Percentiles rank a stretch among this genome's conserved stretches.
phyloP scores from a whole-genome alignment of 192 early-diverging fungal genomes.

The Gaertneriomyces sp. region DNA sequence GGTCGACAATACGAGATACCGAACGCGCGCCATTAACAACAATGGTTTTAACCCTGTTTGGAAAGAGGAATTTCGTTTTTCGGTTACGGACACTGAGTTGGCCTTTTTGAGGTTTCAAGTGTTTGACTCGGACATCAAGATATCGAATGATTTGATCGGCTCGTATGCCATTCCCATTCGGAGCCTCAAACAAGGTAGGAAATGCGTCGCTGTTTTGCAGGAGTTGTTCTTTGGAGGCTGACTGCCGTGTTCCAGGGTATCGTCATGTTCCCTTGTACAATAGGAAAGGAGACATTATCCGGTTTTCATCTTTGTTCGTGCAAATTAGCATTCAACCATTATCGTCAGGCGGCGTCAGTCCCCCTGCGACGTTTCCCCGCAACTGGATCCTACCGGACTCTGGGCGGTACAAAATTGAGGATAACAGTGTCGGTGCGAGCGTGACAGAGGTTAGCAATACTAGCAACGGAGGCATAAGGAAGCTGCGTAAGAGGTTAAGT shows the following conservation, averaged over 20 bases:
- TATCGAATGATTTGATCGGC: conserved; percentile 42
- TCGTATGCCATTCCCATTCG: conserved; percentile 33
- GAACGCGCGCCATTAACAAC: conserved; percentile 49
- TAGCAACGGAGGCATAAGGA: no score
- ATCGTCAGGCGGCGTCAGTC: no score
- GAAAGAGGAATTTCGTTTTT: conserved; percentile 48
- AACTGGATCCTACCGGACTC: no score
- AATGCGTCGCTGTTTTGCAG: neutral
- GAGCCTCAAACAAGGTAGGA: conserved; percentile 41
- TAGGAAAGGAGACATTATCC: conserved; percentile 56
- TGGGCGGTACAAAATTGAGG: no score
- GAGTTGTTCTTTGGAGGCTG: neutral
- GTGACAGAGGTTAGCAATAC: no score
- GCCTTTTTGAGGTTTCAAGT: conserved; percentile 48
- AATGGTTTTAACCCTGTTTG: conserved; percentile 60
- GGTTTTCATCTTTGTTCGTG: conserved; percentile 65
- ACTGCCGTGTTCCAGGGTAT: conserved; percentile 44
- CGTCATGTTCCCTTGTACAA: conserved; percentile 66
- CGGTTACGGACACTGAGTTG: conserved; percentile 34
- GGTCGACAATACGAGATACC: conserved; percentile 39
- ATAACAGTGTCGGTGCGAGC: no score
- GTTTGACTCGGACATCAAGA: conserved; percentile 29
- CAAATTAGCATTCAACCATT: neutral
- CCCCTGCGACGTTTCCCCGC: no score
- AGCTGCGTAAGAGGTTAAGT: no score